Base-by-base conservation (phyloP, 768 basidiomycete species). In the Amyloporia xantha region DNA sequence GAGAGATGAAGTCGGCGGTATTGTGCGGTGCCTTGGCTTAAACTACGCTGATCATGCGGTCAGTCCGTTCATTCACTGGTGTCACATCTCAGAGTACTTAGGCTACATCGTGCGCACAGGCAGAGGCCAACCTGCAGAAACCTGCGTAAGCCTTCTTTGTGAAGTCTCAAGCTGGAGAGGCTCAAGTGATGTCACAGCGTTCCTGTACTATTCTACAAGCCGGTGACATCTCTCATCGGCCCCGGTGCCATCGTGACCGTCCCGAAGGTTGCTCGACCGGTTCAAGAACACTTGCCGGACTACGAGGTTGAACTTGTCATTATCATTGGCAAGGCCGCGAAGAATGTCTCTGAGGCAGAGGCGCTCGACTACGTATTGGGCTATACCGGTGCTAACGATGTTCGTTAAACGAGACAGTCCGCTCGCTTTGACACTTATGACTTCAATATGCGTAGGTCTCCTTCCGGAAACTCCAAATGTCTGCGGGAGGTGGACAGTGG, bases 1-100 rank as follows among this genome's bases (percentile, higher is more conserved):
- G 7, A 69, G 76, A 36, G 77, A 83, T 52, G 73, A 87, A 59
- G 71, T 89, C 53, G 79, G 58, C 19, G 57, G 78, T 52, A 66
- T 83, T 2, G 85, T 87, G 23, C 76, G 88, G 10, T 89, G 86
- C 65, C 66, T 91, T 11, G 88, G 88, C 0, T 67, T 91, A 41
- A 91, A 91, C 62, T 91, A 91, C 60, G 75, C 76, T n/a, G 87
- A 90, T 57, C 87, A 91, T 68, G 89, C 89, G 5, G 88, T 77
- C 72, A 57, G 51, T 76, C 20, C 39, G 33, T 23, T 26, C 24
- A 17, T n/a, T 4, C 13, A 33, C 5, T 23, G 36, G 10, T 25
- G 4, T 20, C 35, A 7, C 17, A 7, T 20, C 26, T 20, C 38
- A 15, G 30, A 15, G 30, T 33, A 7, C 9, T 15, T 33, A 7